These are phyloP conservation scores for Rehmannia glutinosa DNA, from an alignment of 257 asterid species.

Conservation along the genomic window DNA sequence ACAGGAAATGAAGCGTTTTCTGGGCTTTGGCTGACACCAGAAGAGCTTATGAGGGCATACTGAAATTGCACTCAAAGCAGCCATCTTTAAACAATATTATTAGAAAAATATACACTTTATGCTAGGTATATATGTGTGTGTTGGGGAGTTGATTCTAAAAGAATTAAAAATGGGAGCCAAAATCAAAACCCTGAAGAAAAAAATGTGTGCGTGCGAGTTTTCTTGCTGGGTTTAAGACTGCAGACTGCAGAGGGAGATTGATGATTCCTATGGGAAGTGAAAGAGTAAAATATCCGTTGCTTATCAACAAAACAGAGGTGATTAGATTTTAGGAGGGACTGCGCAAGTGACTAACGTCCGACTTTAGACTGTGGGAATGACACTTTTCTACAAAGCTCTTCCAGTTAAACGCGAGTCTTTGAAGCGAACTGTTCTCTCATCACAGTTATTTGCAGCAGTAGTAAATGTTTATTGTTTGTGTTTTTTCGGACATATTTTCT, in stretches of 20 bases:
- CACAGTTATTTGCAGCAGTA: no score
- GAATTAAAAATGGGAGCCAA: constrained; percentile 4
- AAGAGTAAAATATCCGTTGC: constrained; percentile 29
- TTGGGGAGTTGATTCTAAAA: neutral
- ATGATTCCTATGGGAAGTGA: neutral
- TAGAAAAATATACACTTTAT: neutral
- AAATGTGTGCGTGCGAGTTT: constrained; percentile 1
- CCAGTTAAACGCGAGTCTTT: no score
- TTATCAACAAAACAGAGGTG: constrained; percentile 27
- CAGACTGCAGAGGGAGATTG: constrained; percentile 8
- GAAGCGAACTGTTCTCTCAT: no score
- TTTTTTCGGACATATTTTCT: no score
- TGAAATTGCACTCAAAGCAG: constrained; percentile 50
- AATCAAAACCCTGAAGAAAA: constrained; percentile 23
- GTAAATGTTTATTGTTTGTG: no score
- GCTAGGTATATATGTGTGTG: neutral
- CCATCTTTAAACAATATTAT: constrained; percentile 32
- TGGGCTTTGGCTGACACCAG: constrained; percentile 33
- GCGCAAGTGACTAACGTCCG: neutral
- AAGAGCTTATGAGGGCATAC: constrained; percentile 40
- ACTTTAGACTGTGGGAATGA: no score
- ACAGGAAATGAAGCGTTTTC: constrained; percentile 43
- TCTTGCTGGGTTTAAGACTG: constrained; percentile 35
- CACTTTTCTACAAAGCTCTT: no score
- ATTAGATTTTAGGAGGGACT: constrained; percentile 14